Base-by-base conservation (phyloP, 306 rosid species). In the Calophaca sinica region DNA sequence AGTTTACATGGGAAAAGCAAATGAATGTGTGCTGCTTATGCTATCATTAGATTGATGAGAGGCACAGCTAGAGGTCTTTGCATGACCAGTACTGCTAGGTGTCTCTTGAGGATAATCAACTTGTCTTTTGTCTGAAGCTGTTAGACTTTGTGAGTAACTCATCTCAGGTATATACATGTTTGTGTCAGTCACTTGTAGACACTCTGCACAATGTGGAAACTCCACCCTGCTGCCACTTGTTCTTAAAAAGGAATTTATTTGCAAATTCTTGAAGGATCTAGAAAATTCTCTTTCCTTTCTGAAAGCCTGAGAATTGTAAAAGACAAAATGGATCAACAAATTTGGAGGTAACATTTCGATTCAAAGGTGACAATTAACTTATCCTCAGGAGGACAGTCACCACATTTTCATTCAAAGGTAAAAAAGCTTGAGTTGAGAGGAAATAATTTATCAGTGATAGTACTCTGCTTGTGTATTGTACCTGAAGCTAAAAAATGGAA, bases 1-100 rank as follows among this genome's bases (percentile, higher is more conserved):
- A 76, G 36, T 7, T 83, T 89, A 93, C 98, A 81, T 53, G 12
- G 97, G 98, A 79, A 93, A 93, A 9, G 97, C 70, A 62, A 93
- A 93, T 29, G 98, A 91, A 5, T 77, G 84, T 0, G 91, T 73
- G 68, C 96, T 93, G 74, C 89, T 83, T 11, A 84, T 77, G 88
- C 97, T 93, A 83, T 87, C 81, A 75, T 70, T 86, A 10, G 97
- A 86, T 41, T 84, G 75, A 50, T 62, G 82, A 44, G 96, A 87
- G 58, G 35, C 20, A 28, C 75, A 65, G 46, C 87, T 55, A 45
- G 78, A 84, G 46, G 55, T 81, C 53, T 66, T 55, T 61, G 60
- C 31, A 42, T 76, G 48, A 20, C 49, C 62, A 8, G 62, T 33
- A 65, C 70, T 7, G 32, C 77, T 72, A 55, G 73, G 38, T 4